A percentile compares a stretch with the other conserved stretches of the same genome.
These are phyloP conservation scores for Trypanosoma lewisi DNA, from an alignment of 208 protist species.

Conservation along the genomic window DNA sequence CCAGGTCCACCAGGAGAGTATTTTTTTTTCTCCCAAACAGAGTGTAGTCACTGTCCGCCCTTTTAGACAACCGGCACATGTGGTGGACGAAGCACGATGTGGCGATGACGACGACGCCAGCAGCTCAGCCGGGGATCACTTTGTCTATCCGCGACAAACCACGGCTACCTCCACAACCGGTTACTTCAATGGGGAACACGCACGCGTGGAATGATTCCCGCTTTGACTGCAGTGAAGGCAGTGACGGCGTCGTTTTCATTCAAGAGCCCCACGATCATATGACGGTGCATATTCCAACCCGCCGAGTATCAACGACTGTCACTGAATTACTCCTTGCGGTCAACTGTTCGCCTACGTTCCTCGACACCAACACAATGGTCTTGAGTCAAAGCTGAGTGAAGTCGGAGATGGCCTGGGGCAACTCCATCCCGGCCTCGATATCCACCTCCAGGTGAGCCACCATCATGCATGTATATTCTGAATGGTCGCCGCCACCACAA, in stretches of 20 bases:
- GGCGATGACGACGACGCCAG: not conserved
- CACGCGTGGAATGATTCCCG: not conserved
- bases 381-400: not conserved
- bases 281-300: not conserved
- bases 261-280: not conserved
- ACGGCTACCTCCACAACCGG: not conserved
- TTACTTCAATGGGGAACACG: not conserved
- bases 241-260: not conserved
- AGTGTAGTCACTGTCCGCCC: not conserved
- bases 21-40: not conserved
- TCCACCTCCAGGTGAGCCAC: not conserved
- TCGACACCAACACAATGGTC: not conserved
- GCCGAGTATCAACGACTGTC: too few relatives aligned
- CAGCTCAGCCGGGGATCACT: slow-evolving; percentile 5
- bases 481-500: not conserved
- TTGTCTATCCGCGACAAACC: slow-evolving; percentile 5
- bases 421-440: not conserved
- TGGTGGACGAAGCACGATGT: not conserved
- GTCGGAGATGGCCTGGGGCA: not conserved
- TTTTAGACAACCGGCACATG: not conserved
- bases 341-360: too few relatives aligned
- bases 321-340: not conserved
- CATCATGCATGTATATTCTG: not conserved
- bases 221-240: not conserved
- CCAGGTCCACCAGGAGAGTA: slow-evolving; percentile 3